Evolutionary conservation across 2,329 filamentous ascomycete species (phyloP), one percentile per base, ranked within the genome.

Genomic region (Seiridium unicorne): DNA sequence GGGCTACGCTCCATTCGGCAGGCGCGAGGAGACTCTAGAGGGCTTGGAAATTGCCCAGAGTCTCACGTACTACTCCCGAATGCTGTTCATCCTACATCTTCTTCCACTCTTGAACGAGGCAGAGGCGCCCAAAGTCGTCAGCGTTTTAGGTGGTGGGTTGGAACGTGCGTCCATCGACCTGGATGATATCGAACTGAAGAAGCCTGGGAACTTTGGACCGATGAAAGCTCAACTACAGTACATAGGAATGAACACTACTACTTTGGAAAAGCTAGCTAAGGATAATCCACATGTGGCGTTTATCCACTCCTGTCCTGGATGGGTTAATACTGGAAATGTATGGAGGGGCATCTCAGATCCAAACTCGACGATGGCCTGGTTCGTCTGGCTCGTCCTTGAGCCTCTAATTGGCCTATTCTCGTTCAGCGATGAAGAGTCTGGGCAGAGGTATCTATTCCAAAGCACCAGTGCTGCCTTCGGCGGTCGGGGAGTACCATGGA

Each of bases 51-150:
- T 75, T 36, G 67, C 67, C 1, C 76, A 77, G 44, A 72, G 66
- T 9, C 64, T 81, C 32, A 68, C 70, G 44, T 80, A 78, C 66
- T 81, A 81, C 70, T 71, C 73, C 3, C 74, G 79, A 4, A 73
- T 80, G n/a, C 67, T 77, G 2, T 79, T 79, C 62, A 64, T 75
- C 36, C 63, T 67, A 11, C 68, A 73, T 35, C 73, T 82, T 3
- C 73, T 81, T 5, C 77, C 79, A 0, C 68, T 77, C 0, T 70
- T 82, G 0, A 36, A 38, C 10, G 18, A 61, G 35, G 60, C 74
- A 0, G 66, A 73, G 51, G 61, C 61, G 49, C 60, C 68, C n/a
- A 64, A 70, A 44, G 74, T 78, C 40, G 58, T 78, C 62, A 73
- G 68, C 61, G 70, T 78, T 31, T 55, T 73, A 13, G 66, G 58